Percentiles rank a stretch among this genome's conserved stretches.
Evolutionary conservation across 495 filamentous ascomycete genomes (phyloP).

Genomic region (Xylaria scruposa): DNA sequence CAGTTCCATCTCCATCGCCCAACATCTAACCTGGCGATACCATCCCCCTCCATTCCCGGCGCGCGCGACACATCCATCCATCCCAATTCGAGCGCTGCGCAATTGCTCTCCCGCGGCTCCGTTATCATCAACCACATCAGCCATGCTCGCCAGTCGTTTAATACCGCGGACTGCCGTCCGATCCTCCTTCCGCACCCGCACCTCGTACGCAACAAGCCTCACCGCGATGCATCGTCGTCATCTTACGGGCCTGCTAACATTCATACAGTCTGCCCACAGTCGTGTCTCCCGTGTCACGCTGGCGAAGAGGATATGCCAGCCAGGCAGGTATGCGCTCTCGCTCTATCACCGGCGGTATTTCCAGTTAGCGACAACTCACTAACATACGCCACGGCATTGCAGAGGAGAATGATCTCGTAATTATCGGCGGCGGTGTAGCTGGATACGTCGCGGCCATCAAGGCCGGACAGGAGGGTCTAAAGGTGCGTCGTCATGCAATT

Average conservation of each 20-base stretch:
- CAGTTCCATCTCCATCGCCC: neutral
- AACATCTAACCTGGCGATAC: neutral
- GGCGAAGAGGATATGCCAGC: slow-evolving; percentile 77
- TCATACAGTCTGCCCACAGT: slow-evolving; percentile 61
- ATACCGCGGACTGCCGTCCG: slow-evolving; percentile 70
- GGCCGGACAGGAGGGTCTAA: slow-evolving; percentile 95
- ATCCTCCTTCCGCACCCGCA: slow-evolving; percentile 64
- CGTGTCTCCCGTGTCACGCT: slow-evolving; percentile 64
- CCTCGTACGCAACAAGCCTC: slow-evolving; percentile 51
- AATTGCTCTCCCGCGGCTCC: slow-evolving; percentile 28
- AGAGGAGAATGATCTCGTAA: slow-evolving; percentile 92
- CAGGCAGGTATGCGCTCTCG: slow-evolving; percentile 68
- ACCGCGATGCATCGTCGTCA: slow-evolving; percentile 22
- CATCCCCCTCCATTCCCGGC: slow-evolving; percentile 19
- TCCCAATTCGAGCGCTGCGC: slow-evolving; percentile 35
- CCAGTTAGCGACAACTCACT: slow-evolving; percentile 32
- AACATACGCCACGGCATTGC: slow-evolving; percentile 26
- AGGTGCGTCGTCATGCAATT: slow-evolving; percentile 60
- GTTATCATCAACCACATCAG: slow-evolving; percentile 35
- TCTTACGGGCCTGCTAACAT: slow-evolving; percentile 43
- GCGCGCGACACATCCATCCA: slow-evolving; percentile 21
- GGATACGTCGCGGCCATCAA: slow-evolving; percentile 99
- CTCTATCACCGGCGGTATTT: slow-evolving; percentile 1
- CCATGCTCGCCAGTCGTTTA: slow-evolving; percentile 75
- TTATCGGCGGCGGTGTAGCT: slow-evolving; percentile 96